Evolutionary conservation across 73 alveolate genomes (phyloP).

Genomic region (Paramecium bursaria): DNA sequence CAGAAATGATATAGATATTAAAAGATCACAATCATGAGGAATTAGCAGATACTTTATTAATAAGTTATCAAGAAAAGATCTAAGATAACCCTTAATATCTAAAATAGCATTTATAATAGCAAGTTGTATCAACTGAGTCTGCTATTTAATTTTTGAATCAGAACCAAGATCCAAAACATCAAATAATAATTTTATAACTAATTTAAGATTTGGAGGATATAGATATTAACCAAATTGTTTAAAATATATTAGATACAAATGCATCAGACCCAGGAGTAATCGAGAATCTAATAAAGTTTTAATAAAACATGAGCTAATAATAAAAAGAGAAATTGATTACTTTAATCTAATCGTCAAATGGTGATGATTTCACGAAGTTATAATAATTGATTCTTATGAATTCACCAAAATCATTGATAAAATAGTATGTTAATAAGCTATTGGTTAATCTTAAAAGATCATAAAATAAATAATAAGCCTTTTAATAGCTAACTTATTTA

Average conservation of each 20-base stretch:
- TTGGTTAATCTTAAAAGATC: background rate
- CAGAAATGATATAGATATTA: background rate
- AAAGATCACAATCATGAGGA: constrained; percentile 8
- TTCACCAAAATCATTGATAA: background rate
- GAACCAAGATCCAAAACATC: no score
- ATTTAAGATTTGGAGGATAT: background rate
- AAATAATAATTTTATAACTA: no score
- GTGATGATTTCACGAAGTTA: no score
- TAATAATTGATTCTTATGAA: constrained; percentile 19
- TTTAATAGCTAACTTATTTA: background rate
- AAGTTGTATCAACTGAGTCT: background rate
- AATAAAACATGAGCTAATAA: no score
- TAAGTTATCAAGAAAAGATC: background rate
- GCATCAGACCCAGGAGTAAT: no score
- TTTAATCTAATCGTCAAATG: no score
- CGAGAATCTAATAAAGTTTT: no score
- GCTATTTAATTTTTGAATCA: no score
- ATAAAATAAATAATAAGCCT: constrained; percentile 11
- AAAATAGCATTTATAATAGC: background rate
- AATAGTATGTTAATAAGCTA: background rate
- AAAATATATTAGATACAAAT: no score
- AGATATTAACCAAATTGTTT: background rate
- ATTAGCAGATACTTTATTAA: background rate
- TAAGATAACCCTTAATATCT: background rate
- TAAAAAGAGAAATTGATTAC: no score